Base-by-base conservation (phyloP, 129 eudicot species). In the Daucus carota region DNA sequence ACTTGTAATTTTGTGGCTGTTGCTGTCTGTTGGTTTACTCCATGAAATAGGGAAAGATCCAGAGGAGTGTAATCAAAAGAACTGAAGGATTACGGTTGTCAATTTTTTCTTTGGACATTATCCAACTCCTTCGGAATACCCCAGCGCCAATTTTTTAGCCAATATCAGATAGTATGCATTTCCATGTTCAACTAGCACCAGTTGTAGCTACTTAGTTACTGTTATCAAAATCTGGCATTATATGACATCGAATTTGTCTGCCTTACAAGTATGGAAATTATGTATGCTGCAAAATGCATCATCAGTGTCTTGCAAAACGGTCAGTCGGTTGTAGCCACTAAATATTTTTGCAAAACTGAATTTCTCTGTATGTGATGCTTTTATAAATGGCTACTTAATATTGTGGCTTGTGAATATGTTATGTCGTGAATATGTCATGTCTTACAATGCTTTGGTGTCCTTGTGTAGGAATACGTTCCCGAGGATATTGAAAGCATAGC, bases 381-480 rank as follows among this genome's bases (percentile, higher is more conserved):
- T n/a, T n/a, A n/a, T 54, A 54, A 22, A 54, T 54, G 63, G n/a
- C 28, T 22, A n/a, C 63, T 54, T 52, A 28, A 52, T 52, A n/a
- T n/a, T n/a, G n/a, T n/a, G n/a, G n/a, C n/a, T n/a, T n/a, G n/a
- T n/a, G n/a, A n/a, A n/a, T n/a, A n/a, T n/a, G n/a, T n/a, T n/a
- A n/a, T n/a, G 60, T 52, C 22, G 52, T 47, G 76, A 32, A 20
- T 12, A 7, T 18, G 38, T 29, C n/a, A 57, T 40, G 34, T 75
- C 54, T 75, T 24, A 75, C 45, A 54, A 41, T 32, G 52, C 48
- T 14, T 14, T 74, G 34, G 22, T 75, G 41, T 14, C n/a, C 10
- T 13, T 59, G 38, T 75, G 75, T 74, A 83, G 86, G 86, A 79
- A 60, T 76, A 79, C 50, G 83, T 76, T 41, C 83, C 86, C 40